phyloP scores from a whole-genome alignment of 306 rosid species.

The Fragaria vesca region DNA sequence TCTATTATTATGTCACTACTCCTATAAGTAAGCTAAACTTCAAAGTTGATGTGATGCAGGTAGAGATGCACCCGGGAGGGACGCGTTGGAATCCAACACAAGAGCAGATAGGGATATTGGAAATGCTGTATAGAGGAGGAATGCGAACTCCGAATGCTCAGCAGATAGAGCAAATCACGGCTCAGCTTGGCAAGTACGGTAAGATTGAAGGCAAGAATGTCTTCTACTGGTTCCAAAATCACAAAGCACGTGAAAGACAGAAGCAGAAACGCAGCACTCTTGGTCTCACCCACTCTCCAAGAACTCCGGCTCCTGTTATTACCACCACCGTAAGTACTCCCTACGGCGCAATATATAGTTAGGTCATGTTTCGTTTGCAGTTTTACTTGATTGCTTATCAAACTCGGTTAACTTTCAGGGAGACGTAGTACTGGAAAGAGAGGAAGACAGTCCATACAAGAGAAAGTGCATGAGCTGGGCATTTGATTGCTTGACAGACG shows the following conservation, averaged over 20 bases:
- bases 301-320: slow-evolving; percentile 41
- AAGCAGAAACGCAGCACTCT: slow-evolving; percentile 79
- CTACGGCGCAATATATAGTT: not conserved
- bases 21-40: not conserved
- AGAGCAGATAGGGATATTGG: slow-evolving; percentile 92
- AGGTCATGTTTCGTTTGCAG: not conserved
- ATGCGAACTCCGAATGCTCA: slow-evolving; percentile 97
- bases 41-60: slow-evolving; percentile 24
- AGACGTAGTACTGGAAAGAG: slow-evolving; percentile 39
- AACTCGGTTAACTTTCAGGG: slow-evolving; percentile 8
- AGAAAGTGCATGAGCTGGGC: slow-evolving; percentile 72
- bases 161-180: slow-evolving; percentile 78
- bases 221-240: slow-evolving; percentile 97
- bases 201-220: slow-evolving; percentile 99
- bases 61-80: slow-evolving; percentile 85
- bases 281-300: slow-evolving; percentile 57
- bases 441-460: slow-evolving; percentile 75
- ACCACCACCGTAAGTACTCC: slow-evolving; percentile 17
- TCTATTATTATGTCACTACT: not conserved
- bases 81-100: slow-evolving; percentile 98
- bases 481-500: slow-evolving; percentile 57
- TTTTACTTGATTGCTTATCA: not conserved
- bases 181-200: slow-evolving; percentile 78
- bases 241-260: slow-evolving; percentile 94
- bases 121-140: slow-evolving; percentile 79